Evolutionary conservation across 106 monocot species (phyloP), one percentile per base, ranked within the genome.

Genomic region (Dioscorea alata): DNA sequence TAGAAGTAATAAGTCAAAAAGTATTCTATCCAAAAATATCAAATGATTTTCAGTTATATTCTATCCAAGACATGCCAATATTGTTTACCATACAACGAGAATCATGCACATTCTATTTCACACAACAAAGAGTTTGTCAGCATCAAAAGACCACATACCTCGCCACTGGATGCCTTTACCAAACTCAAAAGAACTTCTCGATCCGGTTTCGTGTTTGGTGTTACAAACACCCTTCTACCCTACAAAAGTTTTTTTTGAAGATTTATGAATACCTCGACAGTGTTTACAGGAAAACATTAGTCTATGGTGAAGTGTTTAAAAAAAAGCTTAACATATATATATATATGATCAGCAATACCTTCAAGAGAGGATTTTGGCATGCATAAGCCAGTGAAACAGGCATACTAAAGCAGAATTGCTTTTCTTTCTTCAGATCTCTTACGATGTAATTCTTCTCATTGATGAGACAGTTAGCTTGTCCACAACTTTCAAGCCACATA

Each of bases 371-470:
- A 56, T 32, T 57, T 61, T 87, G 75, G 62, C 76, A 73, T 63
- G 97, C 97, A 71, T 57, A 70, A 48, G 85, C 69, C 63, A 99
- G 57, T 32, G 97, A 99, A 78, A 67, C 76, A 66, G 87, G 74
- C 97, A 99, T 90, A 69, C 50, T 85, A 67, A 99, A 99, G 6
- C 97, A 82, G 62, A 93, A 72, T 74, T 92, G 92, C 65, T 78
- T 92, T 81, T 99, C 97, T 75, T 92, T 93, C 73, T 85, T 85
- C 54, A 34, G 33, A 75, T 99, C 97, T 69, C 92, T 87, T 72
- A 99, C 25, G 79, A 99, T 85, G 63, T 89, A 93, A 49, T 85
- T 99, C 52, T 79, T 99, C 67, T 99, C 97, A 81, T 99, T 92
- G 69, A 92, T 79, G 64, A 76, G 87, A 59, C 78, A 90, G 69